phyloP scores from a whole-genome alignment of 192 early-diverging fungal species.

The Pilaira anomala region DNA sequence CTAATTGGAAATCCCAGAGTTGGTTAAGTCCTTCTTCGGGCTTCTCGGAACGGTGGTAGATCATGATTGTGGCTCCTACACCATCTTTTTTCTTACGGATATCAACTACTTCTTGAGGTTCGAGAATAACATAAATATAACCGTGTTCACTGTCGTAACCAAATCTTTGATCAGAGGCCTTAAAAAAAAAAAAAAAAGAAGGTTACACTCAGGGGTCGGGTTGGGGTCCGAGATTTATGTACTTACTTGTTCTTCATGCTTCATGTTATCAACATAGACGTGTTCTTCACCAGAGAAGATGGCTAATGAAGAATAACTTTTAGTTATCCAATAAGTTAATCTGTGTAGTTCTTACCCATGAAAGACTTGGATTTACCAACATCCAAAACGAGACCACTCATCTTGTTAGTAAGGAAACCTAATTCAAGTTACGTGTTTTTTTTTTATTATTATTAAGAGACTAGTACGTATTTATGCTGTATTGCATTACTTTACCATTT shows the following conservation, averaged over 20 bases:
- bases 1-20: slow-evolving; percentile 6
- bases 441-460: background rate
- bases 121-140: slow-evolving; percentile 15
- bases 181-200: background rate
- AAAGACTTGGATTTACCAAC: slow-evolving; percentile 14
- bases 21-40: slow-evolving; percentile 5
- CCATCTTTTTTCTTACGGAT: slow-evolving; percentile 16
- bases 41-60: background rate
- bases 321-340: background rate
- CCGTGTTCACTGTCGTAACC: slow-evolving; percentile 7
- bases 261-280: slow-evolving; percentile 28
- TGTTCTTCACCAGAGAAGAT: slow-evolving; percentile 27
- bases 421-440: too few species aligned
- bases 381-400: slow-evolving; percentile 22
- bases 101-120: slow-evolving; percentile 7
- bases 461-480: background rate
- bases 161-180: slow-evolving; percentile 23
- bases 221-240: background rate
- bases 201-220: background rate
- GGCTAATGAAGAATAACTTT: background rate
- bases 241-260: slow-evolving; percentile 25
- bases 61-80: slow-evolving; percentile 10
- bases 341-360: slow-evolving; percentile 8
- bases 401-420: slow-evolving; percentile 25
- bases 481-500: slow-evolving; percentile 3